phyloP scores from a whole-genome alignment of 495 filamentous ascomycete species.

The Aspergillus olivimuriae region DNA sequence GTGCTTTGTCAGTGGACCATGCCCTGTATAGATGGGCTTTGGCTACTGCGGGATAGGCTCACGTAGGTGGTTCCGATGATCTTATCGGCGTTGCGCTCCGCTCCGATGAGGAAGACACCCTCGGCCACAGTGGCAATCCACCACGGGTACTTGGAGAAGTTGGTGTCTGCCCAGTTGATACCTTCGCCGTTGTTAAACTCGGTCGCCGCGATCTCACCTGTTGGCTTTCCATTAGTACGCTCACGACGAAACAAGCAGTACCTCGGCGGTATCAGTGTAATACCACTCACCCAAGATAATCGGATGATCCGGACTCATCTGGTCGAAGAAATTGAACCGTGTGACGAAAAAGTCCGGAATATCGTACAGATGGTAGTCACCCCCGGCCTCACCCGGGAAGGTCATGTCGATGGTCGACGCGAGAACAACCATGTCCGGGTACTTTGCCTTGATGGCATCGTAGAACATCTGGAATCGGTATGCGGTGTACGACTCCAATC shows the following conservation, averaged over 20 bases:
- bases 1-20: slow-evolving; percentile 38
- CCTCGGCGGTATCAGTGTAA: too few species aligned
- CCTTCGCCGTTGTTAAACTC: slow-evolving; percentile 30
- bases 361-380: slow-evolving; percentile 47
- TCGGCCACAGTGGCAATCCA: slow-evolving; percentile 48
- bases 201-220: slow-evolving; percentile 47
- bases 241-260: too few species aligned
- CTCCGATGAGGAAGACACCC: slow-evolving; percentile 58
- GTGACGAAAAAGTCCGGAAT: slow-evolving; percentile 43
- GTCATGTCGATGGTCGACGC: slow-evolving; percentile 37
- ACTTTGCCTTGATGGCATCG: slow-evolving; percentile 42
- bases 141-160: slow-evolving; percentile 46
- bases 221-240: too few species aligned
- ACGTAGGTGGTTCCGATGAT: slow-evolving; percentile 36
- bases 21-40: slow-evolving; percentile 23
- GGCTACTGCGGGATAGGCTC: slow-evolving; percentile 11
- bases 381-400: slow-evolving; percentile 29
- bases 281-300: slow-evolving; percentile 47
- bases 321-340: slow-evolving; percentile 51
- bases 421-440: slow-evolving; percentile 44
- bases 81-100: slow-evolving; percentile 58
- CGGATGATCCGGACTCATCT: slow-evolving; percentile 28
- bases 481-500: slow-evolving; percentile 29
- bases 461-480: slow-evolving; percentile 41
- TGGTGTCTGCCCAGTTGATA: slow-evolving; percentile 23